Percentiles rank a stretch among this genome's conserved stretches.
Evolutionary conservation across 169 alveolate species (phyloP).

Genomic region (Plasmodium yoelii): DNA sequence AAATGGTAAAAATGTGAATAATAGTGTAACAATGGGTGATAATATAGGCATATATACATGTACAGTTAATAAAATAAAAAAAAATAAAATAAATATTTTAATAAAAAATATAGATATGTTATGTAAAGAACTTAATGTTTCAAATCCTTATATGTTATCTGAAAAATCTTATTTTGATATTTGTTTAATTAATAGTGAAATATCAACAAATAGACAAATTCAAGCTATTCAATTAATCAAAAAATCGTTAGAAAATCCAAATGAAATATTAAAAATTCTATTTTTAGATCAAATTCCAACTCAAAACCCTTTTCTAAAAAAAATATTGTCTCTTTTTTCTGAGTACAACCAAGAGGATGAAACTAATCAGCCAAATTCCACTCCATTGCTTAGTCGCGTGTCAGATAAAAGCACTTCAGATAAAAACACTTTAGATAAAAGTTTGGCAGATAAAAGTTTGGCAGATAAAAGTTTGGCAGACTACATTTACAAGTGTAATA

Average conservation of each 20-base stretch:
- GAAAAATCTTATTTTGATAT: conserved; percentile 57
- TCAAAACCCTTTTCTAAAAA: conserved; percentile 10
- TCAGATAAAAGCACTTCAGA: background rate
- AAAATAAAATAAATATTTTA: conserved; percentile 36
- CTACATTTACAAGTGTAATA: conserved; percentile 29
- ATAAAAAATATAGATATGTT: conserved; percentile 13
- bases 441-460: too few species aligned
- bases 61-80: conserved; percentile 65
- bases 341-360: background rate
- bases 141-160: conserved; percentile 7
- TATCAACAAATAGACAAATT: conserved; percentile 33
- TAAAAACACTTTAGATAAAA: too few species aligned
- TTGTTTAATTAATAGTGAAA: conserved; percentile 46
- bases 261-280: conserved; percentile 32
- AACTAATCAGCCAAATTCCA: background rate
- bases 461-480: background rate
- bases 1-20: background rate
- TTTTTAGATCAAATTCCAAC: conserved; percentile 29
- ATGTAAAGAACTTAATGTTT: conserved; percentile 49
- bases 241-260: conserved; percentile 19
- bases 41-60: conserved; percentile 31
- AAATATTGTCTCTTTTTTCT: conserved; percentile 7
- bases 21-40: conserved; percentile 8
- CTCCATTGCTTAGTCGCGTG: background rate
- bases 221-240: conserved; percentile 57